These are phyloP conservation scores for Sclerotinia trifoliorum DNA, from an alignment of 2,329 filamentous ascomycete genomes.

Conservation along the genomic window DNA sequence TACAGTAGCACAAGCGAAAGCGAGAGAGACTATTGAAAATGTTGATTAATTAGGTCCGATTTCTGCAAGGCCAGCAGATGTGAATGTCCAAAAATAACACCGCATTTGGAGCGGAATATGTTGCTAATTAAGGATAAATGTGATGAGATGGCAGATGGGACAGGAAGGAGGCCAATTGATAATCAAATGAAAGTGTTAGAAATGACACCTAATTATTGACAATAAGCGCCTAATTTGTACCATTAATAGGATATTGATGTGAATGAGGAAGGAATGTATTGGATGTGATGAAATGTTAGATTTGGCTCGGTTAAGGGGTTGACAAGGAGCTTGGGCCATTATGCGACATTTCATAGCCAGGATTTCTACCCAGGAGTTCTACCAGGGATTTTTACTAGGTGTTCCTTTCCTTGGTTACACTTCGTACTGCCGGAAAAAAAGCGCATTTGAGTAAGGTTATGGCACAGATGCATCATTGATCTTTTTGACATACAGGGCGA, in stretches of 20 bases:
- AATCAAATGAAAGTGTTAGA: slow-evolving; percentile 8
- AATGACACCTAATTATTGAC: slow-evolving; percentile 21
- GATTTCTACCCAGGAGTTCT: background rate
- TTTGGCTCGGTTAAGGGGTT: background rate
- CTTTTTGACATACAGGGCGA: slow-evolving; percentile 1
- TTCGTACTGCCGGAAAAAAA: background rate
- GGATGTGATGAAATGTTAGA: slow-evolving; percentile 6
- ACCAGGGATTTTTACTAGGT: background rate
- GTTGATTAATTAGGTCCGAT: slow-evolving; percentile 22
- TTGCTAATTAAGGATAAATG: slow-evolving; percentile 23
- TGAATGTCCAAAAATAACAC: slow-evolving; percentile 24
- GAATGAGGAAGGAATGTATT: slow-evolving; percentile 7
- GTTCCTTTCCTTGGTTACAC: background rate
- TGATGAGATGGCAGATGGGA: background rate
- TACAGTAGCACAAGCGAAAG: background rate
- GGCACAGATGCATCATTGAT: slow-evolving; percentile 9
- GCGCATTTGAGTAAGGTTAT: background rate
- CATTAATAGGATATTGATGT: slow-evolving; percentile 21
- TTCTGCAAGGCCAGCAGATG: slow-evolving; percentile 10
- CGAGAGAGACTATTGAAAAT: slow-evolving; percentile 19
- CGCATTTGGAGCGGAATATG: slow-evolving; percentile 8
- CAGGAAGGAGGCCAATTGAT: background rate
- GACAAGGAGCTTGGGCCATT: slow-evolving; percentile 12
- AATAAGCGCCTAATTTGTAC: slow-evolving; percentile 20
- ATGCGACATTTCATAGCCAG: background rate